Percentiles rank a stretch among this genome's conserved stretches.
These are phyloP conservation scores for Musa troglodytarum DNA, from an alignment of 176 grass and related monocot genomes.

Conservation along the genomic window DNA sequence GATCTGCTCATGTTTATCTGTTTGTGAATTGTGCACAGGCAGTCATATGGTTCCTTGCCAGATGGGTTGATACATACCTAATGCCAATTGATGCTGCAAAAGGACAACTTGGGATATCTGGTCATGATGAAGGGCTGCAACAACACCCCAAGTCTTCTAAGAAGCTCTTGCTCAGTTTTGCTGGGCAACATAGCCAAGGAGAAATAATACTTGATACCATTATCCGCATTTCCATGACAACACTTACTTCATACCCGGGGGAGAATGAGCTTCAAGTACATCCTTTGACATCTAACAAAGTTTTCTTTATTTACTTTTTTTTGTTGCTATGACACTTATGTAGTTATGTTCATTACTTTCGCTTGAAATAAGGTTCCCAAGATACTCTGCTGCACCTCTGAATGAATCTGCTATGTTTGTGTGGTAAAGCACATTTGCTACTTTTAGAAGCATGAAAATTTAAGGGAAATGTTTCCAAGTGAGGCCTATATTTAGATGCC, in stretches of 20 bases:
- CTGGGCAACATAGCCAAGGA: conserved; percentile 85
- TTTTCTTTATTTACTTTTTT: neutral
- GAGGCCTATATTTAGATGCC: neutral
- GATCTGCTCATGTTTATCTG: conserved; percentile 25
- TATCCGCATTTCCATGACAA: conserved; percentile 62
- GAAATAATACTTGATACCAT: conserved; percentile 80
- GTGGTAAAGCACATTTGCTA: too few relatives aligned
- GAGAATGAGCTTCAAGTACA: conserved; percentile 88
- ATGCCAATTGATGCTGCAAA: conserved; percentile 64
- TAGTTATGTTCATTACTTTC: neutral
- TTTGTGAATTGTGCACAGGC: conserved; percentile 52
- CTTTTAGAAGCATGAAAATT: too few relatives aligned
- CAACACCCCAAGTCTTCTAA: conserved; percentile 54
- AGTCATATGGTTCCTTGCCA: conserved; percentile 80
- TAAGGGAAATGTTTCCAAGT: neutral
- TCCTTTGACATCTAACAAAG: conserved; percentile 7
- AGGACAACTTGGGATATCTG: conserved; percentile 44
- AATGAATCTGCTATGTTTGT: too few relatives aligned
- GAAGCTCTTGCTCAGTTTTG: conserved; percentile 77
- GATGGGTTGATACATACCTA: conserved; percentile 95
- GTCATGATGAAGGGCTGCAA: conserved; percentile 28
- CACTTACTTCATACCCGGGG: conserved; percentile 75
- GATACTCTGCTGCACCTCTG: neutral
- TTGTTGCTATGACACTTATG: conserved; percentile 16
- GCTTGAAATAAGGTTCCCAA: neutral